Percentiles rank a stretch among this genome's conserved stretches.
Evolutionary conservation across 306 rosid genomes (phyloP).

Genomic region (Cucurbita pepo): DNA sequence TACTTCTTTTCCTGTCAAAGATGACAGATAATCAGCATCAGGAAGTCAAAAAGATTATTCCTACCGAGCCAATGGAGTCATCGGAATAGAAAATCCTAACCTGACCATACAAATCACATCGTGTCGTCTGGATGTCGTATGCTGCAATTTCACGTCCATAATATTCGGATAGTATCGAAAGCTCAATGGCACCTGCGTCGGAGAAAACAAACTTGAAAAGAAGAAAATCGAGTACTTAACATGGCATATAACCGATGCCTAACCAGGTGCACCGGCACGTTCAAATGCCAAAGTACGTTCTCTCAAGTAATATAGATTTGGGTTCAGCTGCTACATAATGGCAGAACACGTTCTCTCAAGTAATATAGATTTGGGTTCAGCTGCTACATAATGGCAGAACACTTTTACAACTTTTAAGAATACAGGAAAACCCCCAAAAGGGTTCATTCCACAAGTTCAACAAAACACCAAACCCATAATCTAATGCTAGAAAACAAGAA

Average conservation of each 20-base stretch:
- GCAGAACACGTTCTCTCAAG: background rate
- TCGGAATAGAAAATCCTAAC: constrained; percentile 21
- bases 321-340: no score
- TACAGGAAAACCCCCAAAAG: no score
- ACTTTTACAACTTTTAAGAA: no score
- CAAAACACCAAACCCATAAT: background rate
- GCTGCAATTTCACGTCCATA: constrained; percentile 92
- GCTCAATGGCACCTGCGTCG: constrained; percentile 83
- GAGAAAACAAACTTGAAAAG: constrained; percentile 3
- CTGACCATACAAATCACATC: constrained; percentile 97
- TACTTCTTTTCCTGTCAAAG: constrained; percentile 52
- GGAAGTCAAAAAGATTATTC: constrained; percentile 10
- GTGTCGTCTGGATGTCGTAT: constrained; percentile 76
- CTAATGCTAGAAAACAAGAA: constrained; percentile 2
- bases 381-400: no score
- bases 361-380: no score
- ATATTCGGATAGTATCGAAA: constrained; percentile 71
- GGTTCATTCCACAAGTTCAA: no score
- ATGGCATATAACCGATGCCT: background rate
- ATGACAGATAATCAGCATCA: constrained; percentile 8
- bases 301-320: background rate
- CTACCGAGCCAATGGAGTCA: background rate
- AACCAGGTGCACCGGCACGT: background rate
- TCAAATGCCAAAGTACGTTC: background rate
- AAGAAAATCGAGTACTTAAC: constrained; percentile 11